Percentiles rank a stretch among this genome's conserved stretches.
Evolutionary conservation across 345 rosid genomes (phyloP).

Genomic region (Eucalyptus microcorys): DNA sequence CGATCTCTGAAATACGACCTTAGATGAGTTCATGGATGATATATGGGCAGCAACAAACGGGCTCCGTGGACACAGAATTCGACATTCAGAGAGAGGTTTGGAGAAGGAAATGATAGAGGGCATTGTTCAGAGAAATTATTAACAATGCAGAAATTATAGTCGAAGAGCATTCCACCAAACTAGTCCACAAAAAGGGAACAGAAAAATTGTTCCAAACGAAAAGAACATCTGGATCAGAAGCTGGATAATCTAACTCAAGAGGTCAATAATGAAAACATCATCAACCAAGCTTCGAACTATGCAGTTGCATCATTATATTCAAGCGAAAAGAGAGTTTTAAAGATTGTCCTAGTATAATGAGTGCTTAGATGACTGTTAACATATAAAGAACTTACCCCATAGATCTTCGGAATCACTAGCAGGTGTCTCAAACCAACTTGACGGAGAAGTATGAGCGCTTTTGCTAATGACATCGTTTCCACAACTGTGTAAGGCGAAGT

Average conservation of each 20-base stretch:
- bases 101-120: background rate
- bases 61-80: background rate
- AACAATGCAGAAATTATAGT: background rate
- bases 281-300: background rate
- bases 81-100: background rate
- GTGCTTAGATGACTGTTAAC: background rate
- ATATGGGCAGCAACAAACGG: background rate
- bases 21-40: background rate
- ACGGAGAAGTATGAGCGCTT: constrained; percentile 72
- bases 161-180: background rate
- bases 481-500: constrained; percentile 87
- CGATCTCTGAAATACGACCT: constrained; percentile 34
- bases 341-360: background rate
- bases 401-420: constrained; percentile 62
- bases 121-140: background rate
- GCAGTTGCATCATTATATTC: background rate
- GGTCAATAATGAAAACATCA: background rate
- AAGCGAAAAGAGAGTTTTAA: background rate
- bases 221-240: background rate
- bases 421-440: constrained; percentile 82
- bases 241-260: background rate
- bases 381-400: constrained; percentile 27
- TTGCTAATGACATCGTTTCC: constrained; percentile 89
- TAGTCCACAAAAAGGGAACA: background rate
- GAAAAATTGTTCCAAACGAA: background rate